Conservation (phyloP, 805 yeast species). For the Lipomyces kockii region DNA sequence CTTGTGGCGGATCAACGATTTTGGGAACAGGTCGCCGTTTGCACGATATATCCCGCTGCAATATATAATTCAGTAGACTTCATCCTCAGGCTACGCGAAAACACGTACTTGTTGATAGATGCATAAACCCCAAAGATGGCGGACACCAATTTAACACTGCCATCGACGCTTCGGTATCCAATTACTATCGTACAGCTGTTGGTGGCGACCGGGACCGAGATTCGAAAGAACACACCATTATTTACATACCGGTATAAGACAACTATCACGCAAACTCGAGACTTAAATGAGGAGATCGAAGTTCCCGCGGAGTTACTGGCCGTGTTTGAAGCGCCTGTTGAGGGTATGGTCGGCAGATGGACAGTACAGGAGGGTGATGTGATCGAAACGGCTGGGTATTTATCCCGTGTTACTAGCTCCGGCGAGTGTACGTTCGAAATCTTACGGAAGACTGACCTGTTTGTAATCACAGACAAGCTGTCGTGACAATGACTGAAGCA, state of each 20-base stretch:
- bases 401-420: neutral
- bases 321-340: slow-evolving; percentile 79
- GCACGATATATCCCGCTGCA: neutral
- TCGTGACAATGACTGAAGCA: slow-evolving; percentile 72
- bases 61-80: neutral
- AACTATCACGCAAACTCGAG: slow-evolving; percentile 49
- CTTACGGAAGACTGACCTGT: slow-evolving; percentile 2
- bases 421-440: neutral
- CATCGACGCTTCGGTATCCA: slow-evolving; percentile 70
- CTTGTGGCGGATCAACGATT: neutral
- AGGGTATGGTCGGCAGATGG: slow-evolving; percentile 64
- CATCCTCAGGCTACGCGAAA: neutral
- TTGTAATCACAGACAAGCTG: slow-evolving; percentile 48
- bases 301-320: slow-evolving; percentile 48
- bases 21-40: neutral
- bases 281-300: slow-evolving; percentile 43
- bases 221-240: slow-evolving; percentile 59
- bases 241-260: slow-evolving; percentile 71
- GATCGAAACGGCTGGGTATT: slow-evolving; percentile 47
- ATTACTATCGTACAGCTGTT: slow-evolving; percentile 61
- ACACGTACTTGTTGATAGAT: slow-evolving; percentile 2
- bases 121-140: slow-evolving; percentile 17
- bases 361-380: slow-evolving; percentile 63
- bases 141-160: slow-evolving; percentile 57
- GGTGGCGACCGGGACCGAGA: slow-evolving; percentile 52